These are phyloP conservation scores for Ilex asprella DNA, from an alignment of 257 asterid genomes.

Conservation along the genomic window DNA sequence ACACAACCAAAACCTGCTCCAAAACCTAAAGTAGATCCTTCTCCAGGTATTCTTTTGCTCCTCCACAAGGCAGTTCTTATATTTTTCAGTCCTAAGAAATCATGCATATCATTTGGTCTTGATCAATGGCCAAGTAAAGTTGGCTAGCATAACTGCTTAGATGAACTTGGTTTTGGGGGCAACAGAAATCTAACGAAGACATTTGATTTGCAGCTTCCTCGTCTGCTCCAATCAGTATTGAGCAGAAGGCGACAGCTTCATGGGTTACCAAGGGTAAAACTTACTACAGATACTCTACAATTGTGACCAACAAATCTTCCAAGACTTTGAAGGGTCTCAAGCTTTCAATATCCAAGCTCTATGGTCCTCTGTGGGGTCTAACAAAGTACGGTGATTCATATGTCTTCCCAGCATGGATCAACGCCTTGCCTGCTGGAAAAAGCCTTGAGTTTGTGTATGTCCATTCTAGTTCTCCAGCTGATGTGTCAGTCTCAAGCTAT, in stretches of 20 bases:
- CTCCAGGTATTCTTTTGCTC: slow-evolving; percentile 20
- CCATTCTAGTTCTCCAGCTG: slow-evolving; percentile 38
- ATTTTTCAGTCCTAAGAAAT: too few species aligned
- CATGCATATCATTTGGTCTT: too few species aligned
- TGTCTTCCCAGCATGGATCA: slow-evolving; percentile 35
- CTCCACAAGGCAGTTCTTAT: background rate
- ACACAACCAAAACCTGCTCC: slow-evolving; percentile 11
- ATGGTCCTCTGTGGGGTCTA: slow-evolving; percentile 61
- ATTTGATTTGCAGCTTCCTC: slow-evolving; percentile 17
- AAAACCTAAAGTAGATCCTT: slow-evolving; percentile 10
- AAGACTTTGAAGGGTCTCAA: slow-evolving; percentile 35
- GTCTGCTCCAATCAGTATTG: slow-evolving; percentile 14
- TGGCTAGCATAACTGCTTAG: too few species aligned
- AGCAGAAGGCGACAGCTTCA: slow-evolving; percentile 24
- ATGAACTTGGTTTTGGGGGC: too few species aligned
- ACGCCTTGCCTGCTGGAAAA: slow-evolving; percentile 35
- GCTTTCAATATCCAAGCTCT: slow-evolving; percentile 34
- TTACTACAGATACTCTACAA: slow-evolving; percentile 30
- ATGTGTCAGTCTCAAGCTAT: slow-evolving; percentile 37
- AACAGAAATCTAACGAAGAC: background rate
- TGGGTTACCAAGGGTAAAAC: slow-evolving; percentile 28
- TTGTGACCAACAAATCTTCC: slow-evolving; percentile 35
- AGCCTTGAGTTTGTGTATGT: slow-evolving; percentile 47
- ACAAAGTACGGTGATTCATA: slow-evolving; percentile 30
- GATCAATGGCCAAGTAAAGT: too few species aligned